Conservation (phyloP, 2,329 filamentous ascomycete species). For the Cladosporium sp. region DNA sequence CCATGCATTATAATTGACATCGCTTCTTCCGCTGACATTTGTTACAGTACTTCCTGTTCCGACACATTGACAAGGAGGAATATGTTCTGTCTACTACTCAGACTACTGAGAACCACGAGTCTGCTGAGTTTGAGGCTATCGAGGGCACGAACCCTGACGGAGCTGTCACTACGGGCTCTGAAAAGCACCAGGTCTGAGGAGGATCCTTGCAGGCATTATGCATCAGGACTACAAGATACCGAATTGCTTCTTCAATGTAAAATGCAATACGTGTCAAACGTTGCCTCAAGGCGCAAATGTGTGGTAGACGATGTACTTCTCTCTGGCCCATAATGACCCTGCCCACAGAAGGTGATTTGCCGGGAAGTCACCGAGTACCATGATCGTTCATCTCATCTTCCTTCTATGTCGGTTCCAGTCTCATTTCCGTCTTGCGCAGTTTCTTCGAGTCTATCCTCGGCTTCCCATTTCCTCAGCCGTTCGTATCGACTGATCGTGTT, state of each 20-base stretch:
- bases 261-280: background rate
- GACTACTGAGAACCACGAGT: slow-evolving; percentile 16
- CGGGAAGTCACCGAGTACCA: background rate
- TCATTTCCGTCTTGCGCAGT: background rate
- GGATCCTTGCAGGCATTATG: background rate
- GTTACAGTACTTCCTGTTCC: slow-evolving; percentile 13
- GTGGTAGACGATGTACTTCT: background rate
- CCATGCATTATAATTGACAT: too few species aligned
- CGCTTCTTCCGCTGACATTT: background rate
- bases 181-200: background rate
- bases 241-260: background rate
- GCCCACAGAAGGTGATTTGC: background rate
- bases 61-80: slow-evolving; percentile 20
- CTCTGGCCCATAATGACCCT: too few species aligned
- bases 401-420: background rate
- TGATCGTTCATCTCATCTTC: too few species aligned
- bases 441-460: background rate
- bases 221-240: background rate
- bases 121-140: slow-evolving; percentile 18
- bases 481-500: background rate
- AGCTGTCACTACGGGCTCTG: background rate
- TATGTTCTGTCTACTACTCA: slow-evolving; percentile 20
- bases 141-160: slow-evolving; percentile 12
- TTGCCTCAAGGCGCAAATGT: background rate
- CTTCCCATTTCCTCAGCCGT: background rate